Evolutionary conservation across 2,329 filamentous ascomycete genomes (phyloP).

Genomic region (Fusarium sambucinum): DNA sequence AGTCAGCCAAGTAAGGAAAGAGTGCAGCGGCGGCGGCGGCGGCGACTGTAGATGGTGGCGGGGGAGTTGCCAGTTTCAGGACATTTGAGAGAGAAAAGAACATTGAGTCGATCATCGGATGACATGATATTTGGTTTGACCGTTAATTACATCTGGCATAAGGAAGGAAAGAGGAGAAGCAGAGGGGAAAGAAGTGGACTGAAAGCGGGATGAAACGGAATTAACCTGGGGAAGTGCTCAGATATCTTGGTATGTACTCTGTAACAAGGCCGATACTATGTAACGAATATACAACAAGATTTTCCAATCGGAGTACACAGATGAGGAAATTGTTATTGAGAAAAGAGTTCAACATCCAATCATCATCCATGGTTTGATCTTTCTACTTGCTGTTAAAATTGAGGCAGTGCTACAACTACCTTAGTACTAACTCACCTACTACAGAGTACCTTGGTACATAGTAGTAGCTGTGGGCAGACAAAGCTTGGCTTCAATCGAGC

Average conservation of each 20-base stretch:
- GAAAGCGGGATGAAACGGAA: conserved; percentile 23
- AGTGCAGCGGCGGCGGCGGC: conserved; percentile 3
- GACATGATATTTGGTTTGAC: conserved; percentile 22
- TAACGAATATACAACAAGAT: neutral
- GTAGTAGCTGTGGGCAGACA: neutral
- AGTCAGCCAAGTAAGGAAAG: conserved; percentile 13
- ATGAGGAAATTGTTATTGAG: conserved; percentile 17
- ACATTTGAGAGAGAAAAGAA: conserved; percentile 9
- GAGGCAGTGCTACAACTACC: conserved; percentile 16
- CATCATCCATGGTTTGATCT: neutral
- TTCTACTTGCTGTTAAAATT: neutral
- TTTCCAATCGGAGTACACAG: neutral
- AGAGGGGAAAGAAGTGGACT: conserved; percentile 28
- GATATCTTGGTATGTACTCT: conserved; percentile 2
- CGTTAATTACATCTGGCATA: neutral
- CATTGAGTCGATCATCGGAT: conserved; percentile 20
- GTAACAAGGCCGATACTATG: neutral
- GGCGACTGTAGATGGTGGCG: conserved; percentile 13
- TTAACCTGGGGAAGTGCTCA: conserved; percentile 23
- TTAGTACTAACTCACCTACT: too few species aligned
- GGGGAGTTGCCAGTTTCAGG: conserved; percentile 35
- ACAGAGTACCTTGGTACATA: too few species aligned
- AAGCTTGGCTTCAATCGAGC: neutral
- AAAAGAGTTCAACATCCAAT: conserved; percentile 19
- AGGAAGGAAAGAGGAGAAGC: neutral